These are phyloP conservation scores for Geotrichum carabidarum DNA, from an alignment of 1,139 yeast species.

Conservation along the genomic window DNA sequence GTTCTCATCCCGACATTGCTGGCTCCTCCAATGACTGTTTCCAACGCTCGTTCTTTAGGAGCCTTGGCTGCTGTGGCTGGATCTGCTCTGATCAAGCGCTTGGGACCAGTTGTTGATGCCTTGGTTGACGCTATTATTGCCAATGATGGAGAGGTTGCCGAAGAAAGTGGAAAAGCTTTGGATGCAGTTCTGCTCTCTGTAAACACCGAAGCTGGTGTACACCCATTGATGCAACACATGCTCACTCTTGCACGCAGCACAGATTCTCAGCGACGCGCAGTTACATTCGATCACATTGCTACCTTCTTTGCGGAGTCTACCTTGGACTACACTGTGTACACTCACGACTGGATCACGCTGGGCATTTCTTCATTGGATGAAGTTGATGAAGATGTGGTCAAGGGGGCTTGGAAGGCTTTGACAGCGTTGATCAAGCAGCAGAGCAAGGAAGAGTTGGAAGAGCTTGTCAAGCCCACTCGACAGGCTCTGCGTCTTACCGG, in stretches of 20 bases:
- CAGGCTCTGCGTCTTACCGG: conserved; percentile 70
- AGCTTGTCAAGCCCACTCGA: conserved; percentile 69
- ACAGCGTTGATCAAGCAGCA: conserved; percentile 63
- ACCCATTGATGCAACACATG: conserved; percentile 77
- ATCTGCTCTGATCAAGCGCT: conserved; percentile 65
- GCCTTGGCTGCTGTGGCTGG: conserved; percentile 92
- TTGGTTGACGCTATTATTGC: conserved; percentile 58
- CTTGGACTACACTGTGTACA: conserved; percentile 68
- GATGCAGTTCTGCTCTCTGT: conserved; percentile 68
- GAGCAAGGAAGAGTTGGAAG: conserved; percentile 57
- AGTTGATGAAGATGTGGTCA: conserved; percentile 56
- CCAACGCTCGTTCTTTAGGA: conserved; percentile 83
- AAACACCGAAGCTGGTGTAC: conserved; percentile 74
- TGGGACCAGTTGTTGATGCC: conserved; percentile 66
- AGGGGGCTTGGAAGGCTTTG: conserved; percentile 65
- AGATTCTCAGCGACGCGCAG: conserved; percentile 59
- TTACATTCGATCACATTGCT: conserved; percentile 65
- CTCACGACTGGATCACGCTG: conserved; percentile 68
- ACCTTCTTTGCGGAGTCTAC: conserved; percentile 60
- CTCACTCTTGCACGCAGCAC: conserved; percentile 64
- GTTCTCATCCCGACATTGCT: conserved; percentile 81
- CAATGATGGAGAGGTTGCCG: conserved; percentile 35
- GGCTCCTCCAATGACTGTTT: conserved; percentile 72
- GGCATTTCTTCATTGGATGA: conserved; percentile 74
- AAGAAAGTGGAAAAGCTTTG: conserved; percentile 41